Base-by-base conservation (phyloP, 148 eudicot species). In the Dysphania ambrosioides region DNA sequence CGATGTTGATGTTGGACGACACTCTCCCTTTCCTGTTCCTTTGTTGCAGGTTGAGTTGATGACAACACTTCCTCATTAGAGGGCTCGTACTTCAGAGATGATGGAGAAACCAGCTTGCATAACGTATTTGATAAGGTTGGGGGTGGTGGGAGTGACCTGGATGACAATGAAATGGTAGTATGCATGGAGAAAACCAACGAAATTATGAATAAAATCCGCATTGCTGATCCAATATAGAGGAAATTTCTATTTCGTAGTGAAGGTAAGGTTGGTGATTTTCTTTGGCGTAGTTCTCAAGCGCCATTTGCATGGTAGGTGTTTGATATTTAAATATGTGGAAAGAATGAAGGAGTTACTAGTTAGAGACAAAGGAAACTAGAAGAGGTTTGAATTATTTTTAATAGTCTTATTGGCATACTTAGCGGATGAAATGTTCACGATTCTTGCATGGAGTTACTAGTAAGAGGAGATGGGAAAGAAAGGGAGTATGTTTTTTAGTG, bases 371-470 rank as follows among this genome's bases (percentile, higher is more conserved):
- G 67, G 49, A 69, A 42, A 19, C n/a, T 31, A 32, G 63, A 64
- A 62, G 56, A 29, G 16, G 65, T 72, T 72, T 58, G 36, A 47
- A 44, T 71, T 36, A 56, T 64, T 41, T n/a, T 73, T 76, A 41
- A 36, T 38, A 30, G 15, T 51, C 10, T 44, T 40, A 18, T 58
- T 19, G 62, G 44, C 84, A 75, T 63, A 10, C 75, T 24, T 19
- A 68, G 64, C 63, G 73, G 70, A 84, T 78, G 77, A 78, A 51
- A 15, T 55, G 72, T 2, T 79, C 86, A 79, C 79, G 78, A 47
- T 66, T 79, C 80, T 79, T 79, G 85, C 83, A 77, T 85, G 87
- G 31, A 18, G n/a, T n/a, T n/a, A n/a, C n/a, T 32, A 32, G 60
- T 21, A 64, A 35, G 58, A 63, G 76, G 60, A 34, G 10, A 34